phyloP scores from a whole-genome alignment of 2,329 filamentous ascomycete species.

The Epichloe gansuensis region DNA sequence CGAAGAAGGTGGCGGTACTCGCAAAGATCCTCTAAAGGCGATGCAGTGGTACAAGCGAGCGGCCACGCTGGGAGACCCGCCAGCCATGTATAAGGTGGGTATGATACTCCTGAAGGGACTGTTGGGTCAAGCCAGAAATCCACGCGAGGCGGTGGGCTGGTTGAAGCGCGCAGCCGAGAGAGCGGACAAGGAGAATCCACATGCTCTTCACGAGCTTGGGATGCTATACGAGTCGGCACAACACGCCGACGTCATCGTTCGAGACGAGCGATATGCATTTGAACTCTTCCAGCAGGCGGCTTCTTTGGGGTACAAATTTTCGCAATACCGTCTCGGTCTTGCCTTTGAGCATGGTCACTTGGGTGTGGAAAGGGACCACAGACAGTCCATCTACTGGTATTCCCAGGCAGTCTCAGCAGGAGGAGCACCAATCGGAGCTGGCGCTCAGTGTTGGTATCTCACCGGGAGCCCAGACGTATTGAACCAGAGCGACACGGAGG shows the following conservation, averaged over 20 bases:
- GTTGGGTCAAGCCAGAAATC: constrained; percentile 72
- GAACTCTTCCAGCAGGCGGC: constrained; percentile 75
- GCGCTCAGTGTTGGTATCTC: constrained; percentile 82
- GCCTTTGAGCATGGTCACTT: constrained; percentile 83
- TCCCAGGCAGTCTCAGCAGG: constrained; percentile 79
- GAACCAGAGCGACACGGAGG: constrained; percentile 86
- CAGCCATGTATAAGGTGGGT: constrained; percentile 96
- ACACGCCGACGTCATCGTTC: constrained; percentile 58
- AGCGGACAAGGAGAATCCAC: constrained; percentile 81
- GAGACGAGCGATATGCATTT: constrained; percentile 72
- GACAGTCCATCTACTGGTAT: constrained; percentile 87
- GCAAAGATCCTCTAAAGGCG: constrained; percentile 81
- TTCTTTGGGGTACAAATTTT: constrained; percentile 86
- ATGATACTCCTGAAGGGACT: constrained; percentile 92
- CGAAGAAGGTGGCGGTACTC: constrained; percentile 86
- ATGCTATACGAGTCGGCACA: constrained; percentile 51
- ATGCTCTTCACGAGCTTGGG: constrained; percentile 82
- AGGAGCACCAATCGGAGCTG: constrained; percentile 85
- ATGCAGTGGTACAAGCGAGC: constrained; percentile 98
- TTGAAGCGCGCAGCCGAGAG: constrained; percentile 83
- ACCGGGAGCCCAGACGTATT: constrained; percentile 82
- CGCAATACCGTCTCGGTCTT: constrained; percentile 77
- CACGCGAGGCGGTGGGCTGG: constrained; percentile 80
- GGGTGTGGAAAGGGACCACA: constrained; percentile 69
- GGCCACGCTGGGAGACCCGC: constrained; percentile 76